A percentile compares a stretch with the other conserved stretches of the same genome.
phyloP scores from a whole-genome alignment of 2,329 filamentous ascomycete genomes.

The Knoxdaviesia capensis region DNA sequence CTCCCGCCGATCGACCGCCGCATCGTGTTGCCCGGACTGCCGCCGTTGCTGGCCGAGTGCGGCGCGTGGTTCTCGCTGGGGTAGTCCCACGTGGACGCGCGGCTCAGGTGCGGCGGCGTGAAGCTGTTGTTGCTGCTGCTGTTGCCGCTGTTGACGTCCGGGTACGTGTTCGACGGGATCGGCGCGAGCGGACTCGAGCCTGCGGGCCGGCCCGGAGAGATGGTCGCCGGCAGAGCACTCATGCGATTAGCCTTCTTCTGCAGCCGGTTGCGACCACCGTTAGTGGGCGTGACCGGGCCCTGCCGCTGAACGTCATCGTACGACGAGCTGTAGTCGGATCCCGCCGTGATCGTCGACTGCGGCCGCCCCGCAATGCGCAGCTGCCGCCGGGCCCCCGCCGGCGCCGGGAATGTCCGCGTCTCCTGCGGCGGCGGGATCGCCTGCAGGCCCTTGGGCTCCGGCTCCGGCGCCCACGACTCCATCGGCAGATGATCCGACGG shows the following conservation, averaged over 20 bases:
- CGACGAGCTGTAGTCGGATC: conserved; percentile 12
- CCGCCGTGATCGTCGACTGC: conserved; percentile 20
- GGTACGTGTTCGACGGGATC: conserved; percentile 27
- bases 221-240: conserved; percentile 19
- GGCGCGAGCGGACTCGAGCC: conserved; percentile 30
- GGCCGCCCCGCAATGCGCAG: conserved; percentile 29
- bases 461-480: conserved; percentile 59
- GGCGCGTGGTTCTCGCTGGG: conserved; percentile 30
- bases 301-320: conserved; percentile 10
- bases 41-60: conserved; percentile 12
- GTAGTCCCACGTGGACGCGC: conserved; percentile 31
- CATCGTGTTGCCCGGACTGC: conserved; percentile 6
- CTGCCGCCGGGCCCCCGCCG: conserved; percentile 27
- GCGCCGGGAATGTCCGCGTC: conserved; percentile 15
- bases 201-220: conserved; percentile 11
- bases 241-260: conserved; percentile 38
- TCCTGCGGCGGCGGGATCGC: too few relatives aligned
- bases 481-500: conserved; percentile 65
- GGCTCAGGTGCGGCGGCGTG: conserved; percentile 20
- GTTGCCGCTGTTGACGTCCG: too few relatives aligned
- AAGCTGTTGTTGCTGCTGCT: conserved; percentile 15
- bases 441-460: conserved; percentile 25
- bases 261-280: conserved; percentile 34
- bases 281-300: conserved; percentile 10
- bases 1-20: too few relatives aligned